A percentile compares a stretch with the other conserved stretches of the same genome.
Evolutionary conservation across 495 filamentous ascomycete genomes (phyloP).

Genomic region (Podospora australis): DNA sequence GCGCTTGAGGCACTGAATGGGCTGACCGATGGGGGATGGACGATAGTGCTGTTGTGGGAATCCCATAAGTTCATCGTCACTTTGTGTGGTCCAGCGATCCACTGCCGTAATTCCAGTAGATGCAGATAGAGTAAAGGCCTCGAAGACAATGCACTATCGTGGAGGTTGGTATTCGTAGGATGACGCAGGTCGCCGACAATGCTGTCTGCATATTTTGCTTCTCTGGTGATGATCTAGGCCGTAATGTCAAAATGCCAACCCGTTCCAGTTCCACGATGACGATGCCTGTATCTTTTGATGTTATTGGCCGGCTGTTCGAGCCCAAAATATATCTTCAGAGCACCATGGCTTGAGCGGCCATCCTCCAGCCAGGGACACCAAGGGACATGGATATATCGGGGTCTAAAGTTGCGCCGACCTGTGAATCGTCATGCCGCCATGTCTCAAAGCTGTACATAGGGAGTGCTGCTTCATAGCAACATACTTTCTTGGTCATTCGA

Average conservation of each 20-base stretch:
- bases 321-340: not conserved
- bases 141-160: not conserved
- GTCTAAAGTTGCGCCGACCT: too few relatives aligned
- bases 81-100: not conserved
- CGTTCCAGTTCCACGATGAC: not conserved
- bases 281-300: not conserved
- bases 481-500: too few relatives aligned
- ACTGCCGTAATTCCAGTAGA: not conserved
- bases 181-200: not conserved
- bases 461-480: too few relatives aligned
- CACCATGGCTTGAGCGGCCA: too few relatives aligned
- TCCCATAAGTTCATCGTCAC: too few relatives aligned
- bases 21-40: too few relatives aligned
- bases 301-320: not conserved
- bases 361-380: not conserved
- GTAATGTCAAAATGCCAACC: not conserved
- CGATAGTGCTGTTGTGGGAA: too few relatives aligned
- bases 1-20: too few relatives aligned
- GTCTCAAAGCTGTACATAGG: not conserved
- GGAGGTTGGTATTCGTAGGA: not conserved
- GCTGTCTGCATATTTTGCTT: not conserved
- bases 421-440: not conserved
- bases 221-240: not conserved
- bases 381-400: too few relatives aligned
- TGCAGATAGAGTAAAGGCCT: not conserved